Conservation (phyloP, 148 eudicot genomes). For the Chenopodium berlandieri region DNA sequence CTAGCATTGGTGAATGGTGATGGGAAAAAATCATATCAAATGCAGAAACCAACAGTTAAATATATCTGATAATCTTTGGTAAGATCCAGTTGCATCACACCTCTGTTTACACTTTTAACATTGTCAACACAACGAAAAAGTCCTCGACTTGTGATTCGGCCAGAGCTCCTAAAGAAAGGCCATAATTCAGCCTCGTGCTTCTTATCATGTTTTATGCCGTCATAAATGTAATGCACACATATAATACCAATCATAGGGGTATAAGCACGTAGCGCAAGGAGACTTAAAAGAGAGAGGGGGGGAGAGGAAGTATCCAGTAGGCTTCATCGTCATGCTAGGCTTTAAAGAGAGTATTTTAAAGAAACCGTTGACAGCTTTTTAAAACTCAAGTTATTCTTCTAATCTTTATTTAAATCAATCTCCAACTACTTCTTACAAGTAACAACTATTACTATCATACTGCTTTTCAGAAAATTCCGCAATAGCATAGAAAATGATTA, state of each 20-base stretch:
- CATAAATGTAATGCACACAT: slow-evolving; percentile 27
- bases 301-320: slow-evolving; percentile 60
- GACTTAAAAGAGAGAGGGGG: slow-evolving; percentile 8
- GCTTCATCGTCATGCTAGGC: slow-evolving; percentile 69
- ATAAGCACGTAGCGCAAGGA: slow-evolving; percentile 20
- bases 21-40: slow-evolving; percentile 22
- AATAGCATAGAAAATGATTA: slow-evolving; percentile 32
- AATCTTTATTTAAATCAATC: slow-evolving; percentile 34
- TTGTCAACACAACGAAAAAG: slow-evolving; percentile 31
- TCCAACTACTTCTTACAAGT: slow-evolving; percentile 45
- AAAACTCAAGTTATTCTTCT: slow-evolving; percentile 35
- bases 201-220: slow-evolving; percentile 27
- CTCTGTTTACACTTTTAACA: slow-evolving; percentile 22
- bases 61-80: slow-evolving; percentile 23
- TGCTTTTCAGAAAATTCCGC: slow-evolving; percentile 55
- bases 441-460: slow-evolving; percentile 29
- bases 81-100: slow-evolving; percentile 36
- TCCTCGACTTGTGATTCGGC: slow-evolving; percentile 9
- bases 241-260: slow-evolving; percentile 12
- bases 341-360: slow-evolving; percentile 38
- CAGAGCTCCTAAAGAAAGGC: slow-evolving; percentile 32
- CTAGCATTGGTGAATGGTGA: slow-evolving; percentile 17
- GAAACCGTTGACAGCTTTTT: slow-evolving; percentile 48
- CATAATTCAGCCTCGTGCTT: slow-evolving; percentile 27
- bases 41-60: slow-evolving; percentile 23